Percentiles rank a stretch among this genome's conserved stretches.
phyloP scores from a whole-genome alignment of 345 rosid species.

The Corchorus olitorius region DNA sequence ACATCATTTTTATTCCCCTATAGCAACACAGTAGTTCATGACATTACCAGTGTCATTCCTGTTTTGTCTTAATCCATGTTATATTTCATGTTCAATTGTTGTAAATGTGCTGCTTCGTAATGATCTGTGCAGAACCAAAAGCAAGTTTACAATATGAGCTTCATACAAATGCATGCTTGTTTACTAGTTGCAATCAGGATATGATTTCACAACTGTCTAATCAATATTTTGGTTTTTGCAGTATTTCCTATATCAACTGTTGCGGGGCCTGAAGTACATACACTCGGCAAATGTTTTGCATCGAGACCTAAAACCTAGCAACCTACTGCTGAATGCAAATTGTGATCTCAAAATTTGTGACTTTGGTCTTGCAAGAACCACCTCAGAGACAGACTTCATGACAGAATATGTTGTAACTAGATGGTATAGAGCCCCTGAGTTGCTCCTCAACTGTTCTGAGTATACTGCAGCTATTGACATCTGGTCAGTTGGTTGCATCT shows the following conservation, averaged over 20 bases:
- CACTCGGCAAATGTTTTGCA: slow-evolving; percentile 87
- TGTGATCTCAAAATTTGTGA: slow-evolving; percentile 84
- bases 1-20: background rate
- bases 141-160: background rate
- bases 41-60: background rate
- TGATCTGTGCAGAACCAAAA: background rate
- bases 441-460: slow-evolving; percentile 75
- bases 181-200: background rate
- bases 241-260: slow-evolving; percentile 85
- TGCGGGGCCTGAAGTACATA: slow-evolving; percentile 79
- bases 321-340: slow-evolving; percentile 64
- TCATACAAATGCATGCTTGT: background rate
- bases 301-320: slow-evolving; percentile 89
- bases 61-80: background rate
- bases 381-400: slow-evolving; percentile 89
- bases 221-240: slow-evolving; percentile 29
- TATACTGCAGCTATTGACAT: slow-evolving; percentile 83
- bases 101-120: background rate
- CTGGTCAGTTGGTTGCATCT: slow-evolving; percentile 96
- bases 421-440: slow-evolving; percentile 81
- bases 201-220: background rate
- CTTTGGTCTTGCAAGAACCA: slow-evolving; percentile 88
- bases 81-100: background rate
- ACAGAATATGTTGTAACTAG: slow-evolving; percentile 82
- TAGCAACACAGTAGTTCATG: background rate